These are phyloP conservation scores for Alectoria sarmentosa DNA, from an alignment of 495 filamentous ascomycete species.

Conservation along the genomic window DNA sequence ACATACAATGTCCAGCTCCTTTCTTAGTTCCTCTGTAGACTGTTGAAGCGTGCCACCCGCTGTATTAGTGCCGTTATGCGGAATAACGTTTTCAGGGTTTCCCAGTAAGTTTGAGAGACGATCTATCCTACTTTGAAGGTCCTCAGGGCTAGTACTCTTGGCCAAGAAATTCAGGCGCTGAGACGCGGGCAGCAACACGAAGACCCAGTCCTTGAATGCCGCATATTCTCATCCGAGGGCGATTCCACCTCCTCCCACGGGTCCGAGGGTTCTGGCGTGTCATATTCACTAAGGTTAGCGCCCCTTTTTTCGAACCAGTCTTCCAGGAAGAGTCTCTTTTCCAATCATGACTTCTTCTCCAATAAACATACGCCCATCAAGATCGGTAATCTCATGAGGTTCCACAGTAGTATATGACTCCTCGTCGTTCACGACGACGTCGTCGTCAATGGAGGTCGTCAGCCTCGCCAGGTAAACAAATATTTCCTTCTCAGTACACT, in stretches of 20 bases:
- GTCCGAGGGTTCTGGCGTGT: background rate
- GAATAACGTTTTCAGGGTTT: background rate
- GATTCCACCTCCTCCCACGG: background rate
- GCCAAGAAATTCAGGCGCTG: background rate
- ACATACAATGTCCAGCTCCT: background rate
- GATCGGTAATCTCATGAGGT: background rate
- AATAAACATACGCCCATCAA: background rate
- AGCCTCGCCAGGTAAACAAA: background rate
- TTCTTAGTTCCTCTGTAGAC: background rate
- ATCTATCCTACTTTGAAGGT: background rate
- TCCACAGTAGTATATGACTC: background rate
- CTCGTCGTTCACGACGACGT: background rate
- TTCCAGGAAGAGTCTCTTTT: background rate
- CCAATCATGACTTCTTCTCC: background rate
- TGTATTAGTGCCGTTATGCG: background rate
- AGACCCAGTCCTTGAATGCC: slow-evolving; percentile 6
- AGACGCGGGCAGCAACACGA: slow-evolving; percentile 5
- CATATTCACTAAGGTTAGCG: background rate
- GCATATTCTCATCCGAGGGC: background rate
- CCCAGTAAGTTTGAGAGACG: background rate
- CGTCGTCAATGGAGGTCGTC: background rate
- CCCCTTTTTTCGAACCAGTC: background rate
- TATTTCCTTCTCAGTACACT: background rate
- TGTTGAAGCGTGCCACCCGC: background rate
- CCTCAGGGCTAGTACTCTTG: background rate